These are phyloP conservation scores for Moelleriella libera DNA, from an alignment of 2,329 filamentous ascomycete species.

Conservation along the genomic window DNA sequence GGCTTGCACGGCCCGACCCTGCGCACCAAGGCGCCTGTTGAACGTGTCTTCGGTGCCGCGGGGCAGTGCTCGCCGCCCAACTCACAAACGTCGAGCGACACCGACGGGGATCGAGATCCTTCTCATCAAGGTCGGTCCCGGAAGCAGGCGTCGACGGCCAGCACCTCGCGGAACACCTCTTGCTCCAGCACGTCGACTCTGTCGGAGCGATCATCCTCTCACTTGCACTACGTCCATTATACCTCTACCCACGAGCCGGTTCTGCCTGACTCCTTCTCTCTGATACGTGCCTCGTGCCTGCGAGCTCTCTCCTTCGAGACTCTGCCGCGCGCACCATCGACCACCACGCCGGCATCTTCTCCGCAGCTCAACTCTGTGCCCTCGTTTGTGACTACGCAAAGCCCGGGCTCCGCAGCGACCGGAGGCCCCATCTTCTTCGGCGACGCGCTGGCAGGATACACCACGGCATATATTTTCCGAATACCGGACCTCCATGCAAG, in stretches of 20 bases:
- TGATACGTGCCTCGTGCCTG: slow-evolving; percentile 51
- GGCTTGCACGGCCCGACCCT: slow-evolving; percentile 40
- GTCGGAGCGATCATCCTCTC: slow-evolving; percentile 29
- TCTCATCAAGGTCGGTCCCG: slow-evolving; percentile 22
- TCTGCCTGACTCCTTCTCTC: slow-evolving; percentile 47
- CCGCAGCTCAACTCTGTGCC: slow-evolving; percentile 20
- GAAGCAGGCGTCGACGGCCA: slow-evolving; percentile 28
- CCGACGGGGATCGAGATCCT: slow-evolving; percentile 34
- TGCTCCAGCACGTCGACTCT: slow-evolving; percentile 38
- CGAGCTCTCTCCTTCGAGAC: slow-evolving; percentile 54
- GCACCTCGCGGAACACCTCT: slow-evolving; percentile 28
- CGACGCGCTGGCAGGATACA: slow-evolving; percentile 50
- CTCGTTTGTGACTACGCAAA: slow-evolving; percentile 39
- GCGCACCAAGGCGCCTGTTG: slow-evolving; percentile 45
- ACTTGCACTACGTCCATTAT: slow-evolving; percentile 53
- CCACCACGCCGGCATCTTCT: slow-evolving; percentile 22
- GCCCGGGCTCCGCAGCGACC: slow-evolving; percentile 37
- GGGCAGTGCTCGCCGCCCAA: slow-evolving; percentile 35
- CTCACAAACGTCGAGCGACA: slow-evolving; percentile 37
- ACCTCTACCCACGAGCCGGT: slow-evolving; percentile 54
- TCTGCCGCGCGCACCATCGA: slow-evolving; percentile 39
- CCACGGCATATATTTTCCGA: slow-evolving; percentile 56
- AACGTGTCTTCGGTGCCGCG: slow-evolving; percentile 36
- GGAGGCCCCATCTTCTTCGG: slow-evolving; percentile 58
- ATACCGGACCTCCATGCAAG: slow-evolving; percentile 54